Conservation (phyloP, 805 yeast genomes). For the Millerozyma acaciae region DNA sequence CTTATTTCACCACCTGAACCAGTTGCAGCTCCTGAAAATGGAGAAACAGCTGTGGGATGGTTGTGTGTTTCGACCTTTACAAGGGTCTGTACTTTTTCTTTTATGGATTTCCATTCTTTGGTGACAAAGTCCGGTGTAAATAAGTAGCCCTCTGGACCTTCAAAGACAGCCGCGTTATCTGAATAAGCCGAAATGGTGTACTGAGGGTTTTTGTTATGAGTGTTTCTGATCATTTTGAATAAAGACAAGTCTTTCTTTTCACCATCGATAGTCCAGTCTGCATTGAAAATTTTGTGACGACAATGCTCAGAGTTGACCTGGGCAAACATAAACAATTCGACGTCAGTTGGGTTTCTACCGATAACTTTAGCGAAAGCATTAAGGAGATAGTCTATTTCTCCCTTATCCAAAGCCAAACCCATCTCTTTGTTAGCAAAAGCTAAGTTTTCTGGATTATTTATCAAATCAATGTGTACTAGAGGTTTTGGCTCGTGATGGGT, state of each 20-base stretch:
- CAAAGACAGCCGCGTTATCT: slow-evolving; percentile 95
- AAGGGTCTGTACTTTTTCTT: slow-evolving; percentile 81
- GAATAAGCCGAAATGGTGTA: slow-evolving; percentile 90
- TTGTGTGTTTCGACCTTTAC: slow-evolving; percentile 98
- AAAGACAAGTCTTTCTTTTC: slow-evolving; percentile 66
- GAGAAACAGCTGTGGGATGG: slow-evolving; percentile 99
- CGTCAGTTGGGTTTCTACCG: slow-evolving; percentile 94
- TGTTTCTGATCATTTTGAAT: slow-evolving; percentile 94
- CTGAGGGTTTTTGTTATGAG: slow-evolving; percentile 76
- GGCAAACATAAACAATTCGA: slow-evolving; percentile 97
- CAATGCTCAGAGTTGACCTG: slow-evolving; percentile 99
- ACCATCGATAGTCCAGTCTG: slow-evolving; percentile 95
- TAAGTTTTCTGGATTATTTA: slow-evolving; percentile 54
- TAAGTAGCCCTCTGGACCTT: slow-evolving; percentile 73
- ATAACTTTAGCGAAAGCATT: slow-evolving; percentile 72
- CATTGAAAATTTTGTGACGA: slow-evolving; percentile 97
- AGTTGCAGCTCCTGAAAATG: slow-evolving; percentile 99
- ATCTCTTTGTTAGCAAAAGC: slow-evolving; percentile 73
- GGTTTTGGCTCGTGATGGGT: slow-evolving; percentile 81
- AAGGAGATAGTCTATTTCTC: slow-evolving; percentile 86
- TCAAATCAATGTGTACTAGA: slow-evolving; percentile 66
- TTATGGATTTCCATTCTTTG: slow-evolving; percentile 67
- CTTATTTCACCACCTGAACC: slow-evolving; percentile 99
- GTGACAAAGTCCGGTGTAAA: slow-evolving; percentile 74
- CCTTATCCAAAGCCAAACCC: slow-evolving; percentile 92